Conservation (phyloP, 2,329 filamentous ascomycete species). For the Microcyclosporella mali region DNA sequence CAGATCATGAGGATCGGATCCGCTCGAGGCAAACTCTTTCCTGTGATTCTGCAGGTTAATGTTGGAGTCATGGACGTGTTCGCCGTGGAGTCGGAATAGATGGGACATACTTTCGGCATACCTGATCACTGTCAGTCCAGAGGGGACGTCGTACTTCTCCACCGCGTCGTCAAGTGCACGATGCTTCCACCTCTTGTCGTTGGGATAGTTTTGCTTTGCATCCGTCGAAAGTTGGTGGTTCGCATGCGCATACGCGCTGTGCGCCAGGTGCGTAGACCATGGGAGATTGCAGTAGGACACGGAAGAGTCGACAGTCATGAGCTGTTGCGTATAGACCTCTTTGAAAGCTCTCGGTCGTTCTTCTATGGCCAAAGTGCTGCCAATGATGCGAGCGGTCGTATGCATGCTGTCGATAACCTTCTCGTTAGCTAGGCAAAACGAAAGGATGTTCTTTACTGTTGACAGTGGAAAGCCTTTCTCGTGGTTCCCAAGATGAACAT, state of each 20-base stretch:
- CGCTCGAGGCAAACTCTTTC: background rate
- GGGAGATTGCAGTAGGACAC: constrained; percentile 11
- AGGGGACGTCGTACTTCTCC: constrained; percentile 4
- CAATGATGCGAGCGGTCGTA: constrained; percentile 14
- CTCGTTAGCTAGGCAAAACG: constrained; percentile 26
- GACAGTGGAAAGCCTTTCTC: constrained; percentile 18
- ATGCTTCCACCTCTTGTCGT: background rate
- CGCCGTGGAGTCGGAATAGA: constrained; percentile 5
- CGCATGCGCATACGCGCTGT: background rate
- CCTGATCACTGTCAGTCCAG: constrained; percentile 10
- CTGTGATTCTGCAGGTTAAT: constrained; percentile 15
- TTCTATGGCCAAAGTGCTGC: constrained; percentile 4
- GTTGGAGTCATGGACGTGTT: constrained; percentile 4
- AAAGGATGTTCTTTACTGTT: constrained; percentile 28
- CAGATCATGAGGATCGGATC: background rate
- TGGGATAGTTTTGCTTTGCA: constrained; percentile 1
- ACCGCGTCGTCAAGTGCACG: constrained; percentile 4
- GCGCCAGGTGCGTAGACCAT: constrained; percentile 7
- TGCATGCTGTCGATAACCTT: constrained; percentile 25
- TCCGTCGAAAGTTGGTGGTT: background rate
- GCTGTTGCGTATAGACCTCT: background rate
- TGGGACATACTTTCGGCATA: constrained; percentile 6
- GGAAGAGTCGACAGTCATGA: background rate
- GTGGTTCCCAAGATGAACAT: constrained; percentile 31
- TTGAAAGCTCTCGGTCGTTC: background rate